Evolutionary conservation across 1,284 basidiomycete species (phyloP), one percentile per base, ranked within the genome.

Genomic region (Cutaneotrichosporon cyanovorans): DNA sequence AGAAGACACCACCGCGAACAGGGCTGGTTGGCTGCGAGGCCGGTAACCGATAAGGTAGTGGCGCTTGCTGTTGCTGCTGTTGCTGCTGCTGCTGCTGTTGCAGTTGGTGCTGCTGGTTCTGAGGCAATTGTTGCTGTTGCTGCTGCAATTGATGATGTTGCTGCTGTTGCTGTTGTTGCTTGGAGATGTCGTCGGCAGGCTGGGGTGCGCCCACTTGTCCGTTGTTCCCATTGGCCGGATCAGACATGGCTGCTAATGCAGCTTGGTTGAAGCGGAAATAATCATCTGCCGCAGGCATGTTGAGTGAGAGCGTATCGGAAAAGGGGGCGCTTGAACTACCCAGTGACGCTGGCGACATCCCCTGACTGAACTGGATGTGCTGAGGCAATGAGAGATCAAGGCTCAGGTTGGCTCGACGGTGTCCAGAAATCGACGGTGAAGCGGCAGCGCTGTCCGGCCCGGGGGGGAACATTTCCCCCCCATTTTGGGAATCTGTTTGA

Each of bases 1-100:
- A 45, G 35, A 58, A 63, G 22, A 56, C 58, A 12, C 25, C 25
- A 6, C 57, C 59, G 20, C 65, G 51, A 5, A 61, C 60, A 1
- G 68, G 68, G 46, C 58, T 61, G 2, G 63, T 60, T 0, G 68
- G 68, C 42, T 70, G 68, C 2, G 63, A 66, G 3, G 64, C 66
- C 1, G 68, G 68, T 16, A 62, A 44, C 12, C 65, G 51, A 39
- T 62, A 61, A 14, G 51, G 45, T 16, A 51, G 36, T 25, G 43
- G 51, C 41, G 46, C 36, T 25, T 7, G 39, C 16, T 43, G 56
- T 45, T 21, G 43, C 31, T 18, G 40, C 30, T 18, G 40, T 40
- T 48, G 52, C 14, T 19, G 41, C 32, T 21, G 25, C 25, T 28
- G 40, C 5, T 41, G 40, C 14, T 33, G 23, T n/a, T 39, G 37